Percentiles rank a stretch among this genome's conserved stretches.
phyloP scores from a whole-genome alignment of 2,329 filamentous ascomycete species.

The Cordyceps farinosa region DNA sequence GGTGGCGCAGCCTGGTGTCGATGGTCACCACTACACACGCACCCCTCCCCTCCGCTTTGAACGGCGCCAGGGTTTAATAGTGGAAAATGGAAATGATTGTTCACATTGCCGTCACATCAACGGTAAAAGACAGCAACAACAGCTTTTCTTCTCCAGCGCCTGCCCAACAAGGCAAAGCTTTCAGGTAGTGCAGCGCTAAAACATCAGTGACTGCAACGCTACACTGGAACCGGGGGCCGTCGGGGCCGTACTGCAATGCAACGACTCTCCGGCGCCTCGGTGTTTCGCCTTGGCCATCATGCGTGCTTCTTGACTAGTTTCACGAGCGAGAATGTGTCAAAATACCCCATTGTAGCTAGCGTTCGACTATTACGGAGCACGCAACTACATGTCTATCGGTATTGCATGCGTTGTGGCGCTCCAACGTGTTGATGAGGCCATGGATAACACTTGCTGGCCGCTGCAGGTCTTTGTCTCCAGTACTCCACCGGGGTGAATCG shows the following conservation, averaged over 20 bases:
- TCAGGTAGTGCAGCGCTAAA: background rate
- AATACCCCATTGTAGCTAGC: slow-evolving; percentile 1
- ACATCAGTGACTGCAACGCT: background rate
- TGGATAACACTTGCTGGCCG: background rate
- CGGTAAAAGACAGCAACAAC: background rate
- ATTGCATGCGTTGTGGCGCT: background rate
- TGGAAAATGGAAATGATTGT: background rate
- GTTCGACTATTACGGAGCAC: background rate
- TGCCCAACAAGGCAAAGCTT: background rate
- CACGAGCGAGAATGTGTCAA: background rate
- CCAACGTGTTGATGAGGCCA: background rate
- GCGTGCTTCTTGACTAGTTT: background rate
- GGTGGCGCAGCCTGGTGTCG: slow-evolving; percentile 6
- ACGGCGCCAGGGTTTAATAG: background rate
- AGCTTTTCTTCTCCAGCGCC: background rate
- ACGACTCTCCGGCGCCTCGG: background rate
- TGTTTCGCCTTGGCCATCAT: background rate
- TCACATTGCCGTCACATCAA: background rate
- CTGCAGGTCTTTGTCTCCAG: background rate
- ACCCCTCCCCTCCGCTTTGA: background rate
- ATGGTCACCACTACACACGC: background rate
- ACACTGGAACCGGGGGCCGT: background rate
- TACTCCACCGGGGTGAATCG: background rate
- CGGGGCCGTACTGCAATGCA: background rate
- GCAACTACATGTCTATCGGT: background rate